phyloP scores from a whole-genome alignment of 2,329 filamentous ascomycete genomes.

The Tothia fuscella region DNA sequence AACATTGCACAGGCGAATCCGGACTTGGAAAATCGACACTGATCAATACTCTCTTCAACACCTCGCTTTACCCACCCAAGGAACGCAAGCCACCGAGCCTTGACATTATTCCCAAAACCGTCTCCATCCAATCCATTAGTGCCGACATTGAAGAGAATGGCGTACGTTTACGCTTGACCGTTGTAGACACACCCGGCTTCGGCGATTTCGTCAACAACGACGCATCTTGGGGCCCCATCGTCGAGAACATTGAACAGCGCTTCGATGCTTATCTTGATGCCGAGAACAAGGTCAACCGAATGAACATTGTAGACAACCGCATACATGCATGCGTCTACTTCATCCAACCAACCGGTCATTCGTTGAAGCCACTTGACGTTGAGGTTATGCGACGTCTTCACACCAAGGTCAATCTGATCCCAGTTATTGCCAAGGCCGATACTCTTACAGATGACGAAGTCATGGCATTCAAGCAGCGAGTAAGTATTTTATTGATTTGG shows the following conservation, averaged over 20 bases:
- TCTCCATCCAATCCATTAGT: conserved; percentile 42
- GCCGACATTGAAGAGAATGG: conserved; percentile 88
- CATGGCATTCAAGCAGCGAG: conserved; percentile 84
- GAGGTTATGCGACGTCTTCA: conserved; percentile 99
- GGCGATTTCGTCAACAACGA: conserved; percentile 99
- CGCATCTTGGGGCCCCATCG: conserved; percentile 96
- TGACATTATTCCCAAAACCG: conserved; percentile 89
- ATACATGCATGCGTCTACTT: conserved; percentile 99
- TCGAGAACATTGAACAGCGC: conserved; percentile 98
- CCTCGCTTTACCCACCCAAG: conserved; percentile 94
- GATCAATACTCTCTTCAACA: conserved; percentile 99
- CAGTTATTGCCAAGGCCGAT: conserved; percentile 97
- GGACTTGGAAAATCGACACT: conserved; percentile 97
- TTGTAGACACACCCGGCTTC: conserved; percentile 95
- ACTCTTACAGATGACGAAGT: conserved; percentile 97
- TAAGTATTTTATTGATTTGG: conserved; percentile 39
- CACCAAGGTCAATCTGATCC: conserved; percentile 99
- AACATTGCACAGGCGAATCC: conserved; percentile 68
- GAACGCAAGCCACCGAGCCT: conserved; percentile 95
- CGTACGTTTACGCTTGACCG: conserved; percentile 87
- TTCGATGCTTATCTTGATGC: conserved; percentile 97
- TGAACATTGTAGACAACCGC: conserved; percentile 99
- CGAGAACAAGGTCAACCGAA: conserved; percentile 99
- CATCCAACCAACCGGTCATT: conserved; percentile 97
- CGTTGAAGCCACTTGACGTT: conserved; percentile 94